Conservation (phyloP, 768 basidiomycete species). For the Pleurotus tuoliensis region DNA sequence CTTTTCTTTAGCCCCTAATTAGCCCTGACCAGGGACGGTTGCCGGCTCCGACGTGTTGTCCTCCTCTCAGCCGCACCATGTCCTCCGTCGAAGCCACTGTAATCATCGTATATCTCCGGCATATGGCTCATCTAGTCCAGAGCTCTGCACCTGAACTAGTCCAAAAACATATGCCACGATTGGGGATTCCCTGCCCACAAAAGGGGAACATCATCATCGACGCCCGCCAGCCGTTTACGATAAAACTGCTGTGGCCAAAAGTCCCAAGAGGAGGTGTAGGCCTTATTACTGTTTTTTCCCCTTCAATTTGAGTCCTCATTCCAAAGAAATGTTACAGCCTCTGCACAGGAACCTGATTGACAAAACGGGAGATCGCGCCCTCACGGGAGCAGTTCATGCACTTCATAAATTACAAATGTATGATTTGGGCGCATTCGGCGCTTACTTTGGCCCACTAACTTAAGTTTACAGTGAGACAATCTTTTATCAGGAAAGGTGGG, state of each 20-base stretch:
- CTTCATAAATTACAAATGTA: neutral
- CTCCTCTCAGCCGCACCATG: no score
- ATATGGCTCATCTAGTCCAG: no score
- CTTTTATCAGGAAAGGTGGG: neutral
- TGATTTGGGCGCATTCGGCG: neutral
- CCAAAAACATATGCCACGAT: conserved; percentile 24
- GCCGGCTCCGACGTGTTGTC: no score
- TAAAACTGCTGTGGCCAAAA: neutral
- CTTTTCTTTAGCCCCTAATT: no score
- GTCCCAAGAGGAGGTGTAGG: neutral
- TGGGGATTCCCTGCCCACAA: conserved; percentile 40
- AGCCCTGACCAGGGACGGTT: no score
- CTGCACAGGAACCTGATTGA: neutral
- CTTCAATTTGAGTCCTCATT: neutral
- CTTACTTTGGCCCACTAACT: no score
- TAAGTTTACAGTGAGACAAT: neutral
- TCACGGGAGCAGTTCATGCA: neutral
- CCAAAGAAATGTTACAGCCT: neutral
- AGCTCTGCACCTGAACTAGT: neutral
- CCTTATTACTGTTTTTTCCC: neutral
- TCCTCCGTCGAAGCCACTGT: no score
- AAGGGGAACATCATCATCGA: conserved; percentile 20
- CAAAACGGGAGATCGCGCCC: neutral
- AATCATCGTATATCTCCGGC: no score
- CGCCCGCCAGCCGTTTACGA: no score